A percentile compares a stretch with the other conserved stretches of the same genome.
phyloP scores from a whole-genome alignment of 2,329 filamentous ascomycete species.

The Phyllosticta paracitricarpa region DNA sequence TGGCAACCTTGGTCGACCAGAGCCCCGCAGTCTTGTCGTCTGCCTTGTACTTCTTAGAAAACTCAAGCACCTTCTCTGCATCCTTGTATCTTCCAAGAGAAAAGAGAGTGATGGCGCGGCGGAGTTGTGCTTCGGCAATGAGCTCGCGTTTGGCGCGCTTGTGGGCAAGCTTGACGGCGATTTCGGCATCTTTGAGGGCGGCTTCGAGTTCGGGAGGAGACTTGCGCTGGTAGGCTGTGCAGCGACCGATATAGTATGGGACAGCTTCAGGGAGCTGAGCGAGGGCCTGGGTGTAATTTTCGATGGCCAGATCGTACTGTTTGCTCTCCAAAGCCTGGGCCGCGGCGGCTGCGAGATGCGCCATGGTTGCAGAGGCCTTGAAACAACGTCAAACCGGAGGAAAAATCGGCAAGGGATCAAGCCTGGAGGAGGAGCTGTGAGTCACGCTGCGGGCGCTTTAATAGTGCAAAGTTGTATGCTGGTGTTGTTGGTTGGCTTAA shows the following conservation, averaged over 20 bases:
- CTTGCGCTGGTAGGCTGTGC: conserved; percentile 63
- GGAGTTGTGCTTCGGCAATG: conserved; percentile 72
- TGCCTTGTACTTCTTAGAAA: conserved; percentile 44
- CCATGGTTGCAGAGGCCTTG: conserved; percentile 29
- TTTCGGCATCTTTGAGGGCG: conserved; percentile 37
- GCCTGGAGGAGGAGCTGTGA: not conserved
- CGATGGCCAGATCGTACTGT: conserved; percentile 59
- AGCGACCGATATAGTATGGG: conserved; percentile 71
- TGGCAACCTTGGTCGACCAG: conserved; percentile 48
- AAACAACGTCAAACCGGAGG: too few relatives aligned
- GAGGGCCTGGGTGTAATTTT: conserved; percentile 56
- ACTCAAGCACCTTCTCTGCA: conserved; percentile 58
- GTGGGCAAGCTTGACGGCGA: conserved; percentile 53
- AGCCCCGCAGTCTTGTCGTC: conserved; percentile 45
- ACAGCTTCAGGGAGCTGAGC: conserved; percentile 55
- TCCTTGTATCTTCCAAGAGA: conserved; percentile 63
- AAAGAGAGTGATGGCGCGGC: conserved; percentile 65
- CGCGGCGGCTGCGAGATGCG: conserved; percentile 43
- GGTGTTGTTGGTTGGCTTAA: not conserved
- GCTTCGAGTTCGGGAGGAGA: conserved; percentile 37
- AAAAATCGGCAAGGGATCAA: not conserved
- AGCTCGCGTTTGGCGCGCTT: conserved; percentile 64
- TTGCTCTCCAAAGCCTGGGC: conserved; percentile 49
- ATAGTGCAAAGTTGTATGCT: not conserved
- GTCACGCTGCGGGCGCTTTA: not conserved